Conservation (phyloP, 2,329 filamentous ascomycete species). For the Sporothrix phasma region DNA sequence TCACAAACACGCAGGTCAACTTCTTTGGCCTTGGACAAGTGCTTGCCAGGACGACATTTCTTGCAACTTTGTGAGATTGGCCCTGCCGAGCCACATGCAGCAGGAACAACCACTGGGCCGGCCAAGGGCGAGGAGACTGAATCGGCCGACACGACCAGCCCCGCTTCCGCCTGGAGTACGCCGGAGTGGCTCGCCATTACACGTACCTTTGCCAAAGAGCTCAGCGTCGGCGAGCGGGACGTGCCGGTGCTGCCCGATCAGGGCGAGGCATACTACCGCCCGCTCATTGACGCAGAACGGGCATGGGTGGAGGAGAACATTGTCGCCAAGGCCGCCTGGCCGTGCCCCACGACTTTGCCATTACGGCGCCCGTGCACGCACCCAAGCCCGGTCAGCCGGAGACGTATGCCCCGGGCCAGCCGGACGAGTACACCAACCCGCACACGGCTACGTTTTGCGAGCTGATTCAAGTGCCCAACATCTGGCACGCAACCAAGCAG, state of each 20-base stretch:
- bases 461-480: conserved; percentile 65
- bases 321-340: conserved; percentile 48
- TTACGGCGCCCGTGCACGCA: conserved; percentile 65
- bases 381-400: conserved; percentile 37
- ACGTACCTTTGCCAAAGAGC: conserved; percentile 60
- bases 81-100: conserved; percentile 31
- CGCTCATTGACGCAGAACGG: conserved; percentile 58
- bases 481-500: conserved; percentile 61
- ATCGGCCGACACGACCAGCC: background rate
- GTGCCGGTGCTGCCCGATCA: conserved; percentile 47
- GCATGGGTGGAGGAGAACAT: conserved; percentile 76
- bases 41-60: conserved; percentile 67
- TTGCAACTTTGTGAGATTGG: conserved; percentile 64
- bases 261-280: conserved; percentile 58
- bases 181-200: conserved; percentile 93
- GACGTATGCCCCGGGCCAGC: conserved; percentile 41
- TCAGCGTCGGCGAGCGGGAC: conserved; percentile 52
- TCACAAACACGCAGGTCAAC: conserved; percentile 67
- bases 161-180: conserved; percentile 58
- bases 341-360: conserved; percentile 68
- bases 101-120: conserved; percentile 20
- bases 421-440: conserved; percentile 73
- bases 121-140: conserved; percentile 10
- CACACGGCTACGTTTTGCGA: conserved; percentile 78
- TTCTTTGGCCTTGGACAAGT: conserved; percentile 93